Conservation (phyloP, 176 grass and related monocot genomes). For the Eragrostis nindensis region DNA sequence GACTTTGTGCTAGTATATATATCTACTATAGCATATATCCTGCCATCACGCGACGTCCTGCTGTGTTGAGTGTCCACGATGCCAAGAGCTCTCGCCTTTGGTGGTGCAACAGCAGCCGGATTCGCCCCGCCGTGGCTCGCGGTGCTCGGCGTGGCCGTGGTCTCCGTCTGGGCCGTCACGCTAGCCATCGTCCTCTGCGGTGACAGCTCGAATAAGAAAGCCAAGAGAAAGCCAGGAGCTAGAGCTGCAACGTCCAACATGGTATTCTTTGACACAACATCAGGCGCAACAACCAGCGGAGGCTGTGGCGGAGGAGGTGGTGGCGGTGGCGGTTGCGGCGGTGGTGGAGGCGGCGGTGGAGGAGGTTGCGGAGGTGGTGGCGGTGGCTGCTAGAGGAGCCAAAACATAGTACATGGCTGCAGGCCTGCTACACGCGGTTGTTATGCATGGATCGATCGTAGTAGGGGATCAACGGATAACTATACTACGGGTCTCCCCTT, state of each 20-base stretch:
- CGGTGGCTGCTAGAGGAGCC: background rate
- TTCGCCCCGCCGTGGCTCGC: background rate
- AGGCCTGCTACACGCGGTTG: too few relatives aligned
- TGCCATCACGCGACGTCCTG: too few relatives aligned
- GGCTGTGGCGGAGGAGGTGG: background rate
- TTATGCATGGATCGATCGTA: too few relatives aligned
- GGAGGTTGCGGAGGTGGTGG: background rate
- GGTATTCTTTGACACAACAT: background rate
- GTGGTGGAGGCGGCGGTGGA: background rate
- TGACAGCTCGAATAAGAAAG: background rate
- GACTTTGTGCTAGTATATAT: too few relatives aligned
- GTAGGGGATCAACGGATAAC: too few relatives aligned
- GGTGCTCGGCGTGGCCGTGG: background rate
- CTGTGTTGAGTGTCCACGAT: too few relatives aligned
- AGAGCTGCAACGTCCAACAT: background rate
- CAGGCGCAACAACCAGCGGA: background rate
- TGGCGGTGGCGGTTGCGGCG: background rate
- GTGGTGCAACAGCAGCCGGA: background rate
- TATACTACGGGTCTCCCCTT: too few relatives aligned
- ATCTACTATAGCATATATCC: too few relatives aligned
- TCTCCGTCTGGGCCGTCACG: constrained; percentile 1
- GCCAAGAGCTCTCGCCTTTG: constrained; percentile 14
- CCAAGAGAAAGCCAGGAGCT: background rate
- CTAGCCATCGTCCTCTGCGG: constrained; percentile 20
- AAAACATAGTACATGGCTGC: too few relatives aligned